These are phyloP conservation scores for Komagataella pastoris DNA, from an alignment of 805 yeast genomes.

Conservation along the genomic window DNA sequence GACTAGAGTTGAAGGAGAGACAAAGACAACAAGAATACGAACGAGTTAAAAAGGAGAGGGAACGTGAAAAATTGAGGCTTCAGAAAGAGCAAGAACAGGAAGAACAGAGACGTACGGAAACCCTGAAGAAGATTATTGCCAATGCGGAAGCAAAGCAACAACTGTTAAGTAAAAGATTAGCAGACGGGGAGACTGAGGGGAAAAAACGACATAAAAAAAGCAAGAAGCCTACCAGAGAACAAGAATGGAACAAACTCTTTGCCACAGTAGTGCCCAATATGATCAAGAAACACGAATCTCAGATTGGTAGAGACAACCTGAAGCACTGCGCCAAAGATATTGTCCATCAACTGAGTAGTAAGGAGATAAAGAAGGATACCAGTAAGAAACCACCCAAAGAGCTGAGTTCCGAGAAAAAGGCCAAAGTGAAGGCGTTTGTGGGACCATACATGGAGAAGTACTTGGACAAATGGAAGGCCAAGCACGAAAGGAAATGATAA, in stretches of 20 bases:
- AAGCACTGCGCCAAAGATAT: slow-evolving; percentile 75
- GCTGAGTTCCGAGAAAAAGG: slow-evolving; percentile 48
- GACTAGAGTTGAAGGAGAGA: slow-evolving; percentile 10
- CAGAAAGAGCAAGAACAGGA: slow-evolving; percentile 19
- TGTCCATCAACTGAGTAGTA: slow-evolving; percentile 49
- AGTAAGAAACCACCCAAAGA: slow-evolving; percentile 34
- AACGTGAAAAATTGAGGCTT: slow-evolving; percentile 14
- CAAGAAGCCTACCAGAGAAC: slow-evolving; percentile 1
- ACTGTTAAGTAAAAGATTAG: slow-evolving; percentile 16
- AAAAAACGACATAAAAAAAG: background rate
- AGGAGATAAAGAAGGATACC: slow-evolving; percentile 44
- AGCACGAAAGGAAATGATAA: background rate
- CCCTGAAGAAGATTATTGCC: slow-evolving; percentile 15
- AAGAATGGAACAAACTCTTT: slow-evolving; percentile 33
- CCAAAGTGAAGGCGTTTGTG: slow-evolving; percentile 56
- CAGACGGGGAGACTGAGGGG: slow-evolving; percentile 11
- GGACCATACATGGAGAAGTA: slow-evolving; percentile 56
- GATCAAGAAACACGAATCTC: slow-evolving; percentile 49
- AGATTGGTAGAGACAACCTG: slow-evolving; percentile 58
- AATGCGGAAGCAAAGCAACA: slow-evolving; percentile 18
- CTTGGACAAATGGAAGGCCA: slow-evolving; percentile 11
- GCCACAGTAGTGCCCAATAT: slow-evolving; percentile 74
- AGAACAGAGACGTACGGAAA: slow-evolving; percentile 15
- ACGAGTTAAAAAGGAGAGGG: slow-evolving; percentile 15
- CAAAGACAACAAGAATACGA: slow-evolving; percentile 17